phyloP scores from a whole-genome alignment of 257 asterid genomes.

The Gentiana macrophylla region DNA sequence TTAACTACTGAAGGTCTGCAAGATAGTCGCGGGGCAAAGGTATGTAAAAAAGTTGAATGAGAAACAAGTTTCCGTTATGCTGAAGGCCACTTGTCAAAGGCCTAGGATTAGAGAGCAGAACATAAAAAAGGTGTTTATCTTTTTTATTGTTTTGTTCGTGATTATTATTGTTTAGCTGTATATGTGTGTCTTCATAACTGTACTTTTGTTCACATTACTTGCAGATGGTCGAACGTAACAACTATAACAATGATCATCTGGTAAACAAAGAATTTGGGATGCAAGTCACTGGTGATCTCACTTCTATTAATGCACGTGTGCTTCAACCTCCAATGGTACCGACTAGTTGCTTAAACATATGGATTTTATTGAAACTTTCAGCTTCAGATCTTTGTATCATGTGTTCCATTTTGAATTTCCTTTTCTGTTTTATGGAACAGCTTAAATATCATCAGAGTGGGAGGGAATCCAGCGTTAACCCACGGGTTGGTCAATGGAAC shows the following conservation, averaged over 20 bases:
- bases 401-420: not conserved
- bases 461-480: conserved; percentile 23
- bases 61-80: conserved; percentile 48
- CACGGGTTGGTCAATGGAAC: conserved; percentile 76
- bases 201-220: not conserved
- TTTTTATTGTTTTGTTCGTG: not conserved
- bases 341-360: not conserved
- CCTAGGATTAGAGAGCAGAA: conserved; percentile 23
- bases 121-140: conserved; percentile 25
- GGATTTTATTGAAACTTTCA: not conserved
- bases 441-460: conserved; percentile 57
- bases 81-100: conserved; percentile 74
- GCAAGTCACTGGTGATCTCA: conserved; percentile 25
- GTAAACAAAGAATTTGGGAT: conserved; percentile 53
- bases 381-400: not conserved
- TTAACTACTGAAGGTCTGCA: conserved; percentile 32
- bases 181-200: not conserved
- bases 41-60: conserved; percentile 43
- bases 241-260: conserved; percentile 21
- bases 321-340: conserved; percentile 62
- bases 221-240: conserved; percentile 36
- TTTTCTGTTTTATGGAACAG: conserved; percentile 21
- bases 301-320: conserved; percentile 61
- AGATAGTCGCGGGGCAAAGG: conserved; percentile 50
- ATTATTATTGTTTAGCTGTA: not conserved